Base-by-base conservation (phyloP, 2,329 filamentous ascomycete genomes). In the Neonectria ditissima region DNA sequence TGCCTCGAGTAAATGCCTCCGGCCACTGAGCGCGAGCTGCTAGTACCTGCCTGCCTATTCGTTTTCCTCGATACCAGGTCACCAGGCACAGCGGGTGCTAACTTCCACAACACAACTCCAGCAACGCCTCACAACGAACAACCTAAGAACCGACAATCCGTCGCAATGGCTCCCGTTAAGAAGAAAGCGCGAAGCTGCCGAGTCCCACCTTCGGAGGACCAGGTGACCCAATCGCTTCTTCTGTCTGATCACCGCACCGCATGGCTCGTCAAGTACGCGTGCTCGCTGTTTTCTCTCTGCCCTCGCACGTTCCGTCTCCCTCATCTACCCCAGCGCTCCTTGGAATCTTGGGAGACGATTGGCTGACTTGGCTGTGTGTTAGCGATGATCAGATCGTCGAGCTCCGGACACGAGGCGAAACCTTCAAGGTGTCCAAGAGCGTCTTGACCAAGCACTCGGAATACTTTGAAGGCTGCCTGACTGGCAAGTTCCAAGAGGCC, bases 231-330 rank as follows among this genome's bases (percentile, higher is more conserved):
- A n/a, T 73, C 75, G 11, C 55, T 70, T 26, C 69, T 77, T 10
- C 70, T 76, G 5, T 66, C 72, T 1, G 77, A 79, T 59, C 69
- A 65, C 65, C 75, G 77, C 44, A 77, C 73, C 8, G 69, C 74
- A 8, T 79, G 77, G 77, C 73, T 78, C 2, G 61, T 78, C 8
- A 75, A 74, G 77, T 79, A 73, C 28, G 74, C 68, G 51, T 60
- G 53, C 45, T 47, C 37, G 7, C 10, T 39, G n/a, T 55, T 54
- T 18, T 26, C 47, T 18, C 10, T 44, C 24, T 45, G 20, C 48
- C 13, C 39, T 44, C 62, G 58, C 34, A 65, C 59, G 37, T 62
- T 20, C 56, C 54, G 44, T 50, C 57, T 41, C 37, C 18, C 22
- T 43, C 34, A 14, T 41, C 55, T 26, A 47, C 11, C 20, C 22